A percentile compares a stretch with the other conserved stretches of the same genome.
Conservation (phyloP, 177 flowering plant species). For the Vitis hybrid region DNA sequence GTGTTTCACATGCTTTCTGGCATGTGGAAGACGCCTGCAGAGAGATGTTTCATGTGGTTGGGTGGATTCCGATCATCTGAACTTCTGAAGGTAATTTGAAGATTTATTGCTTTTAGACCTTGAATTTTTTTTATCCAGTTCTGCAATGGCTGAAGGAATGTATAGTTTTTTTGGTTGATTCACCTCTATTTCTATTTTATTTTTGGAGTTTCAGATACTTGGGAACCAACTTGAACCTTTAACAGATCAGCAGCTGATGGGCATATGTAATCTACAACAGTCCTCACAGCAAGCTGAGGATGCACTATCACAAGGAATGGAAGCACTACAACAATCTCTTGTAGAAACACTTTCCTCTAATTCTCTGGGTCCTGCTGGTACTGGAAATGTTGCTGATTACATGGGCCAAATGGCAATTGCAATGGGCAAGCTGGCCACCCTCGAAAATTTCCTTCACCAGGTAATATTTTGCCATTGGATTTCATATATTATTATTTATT, state of each 20-base stretch:
- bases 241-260: conserved; percentile 85
- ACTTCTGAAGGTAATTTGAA: conserved; percentile 67
- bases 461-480: conserved; percentile 24
- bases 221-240: conserved; percentile 82
- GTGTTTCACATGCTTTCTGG: conserved; percentile 94
- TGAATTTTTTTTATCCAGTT: not conserved
- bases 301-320: conserved; percentile 95
- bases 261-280: conserved; percentile 84
- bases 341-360: conserved; percentile 68
- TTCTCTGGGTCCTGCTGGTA: conserved; percentile 51
- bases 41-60: conserved; percentile 94
- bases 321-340: conserved; percentile 87
- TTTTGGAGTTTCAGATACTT: conserved; percentile 52
- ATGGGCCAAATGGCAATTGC: conserved; percentile 97
- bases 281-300: conserved; percentile 95
- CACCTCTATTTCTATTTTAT: not conserved
- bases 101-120: not conserved
- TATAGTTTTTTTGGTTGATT: not conserved
- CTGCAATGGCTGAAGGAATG: not conserved
- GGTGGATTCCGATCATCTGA: conserved; percentile 96
- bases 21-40: conserved; percentile 94
- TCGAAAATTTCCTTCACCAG: conserved; percentile 86
- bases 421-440: conserved; percentile 76
- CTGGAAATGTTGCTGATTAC: conserved; percentile 71
- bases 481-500: too few relatives aligned